Percentiles rank a stretch among this genome's conserved stretches.
These are phyloP conservation scores for Cardamine occulta DNA, from an alignment of 345 rosid genomes.

Conservation along the genomic window DNA sequence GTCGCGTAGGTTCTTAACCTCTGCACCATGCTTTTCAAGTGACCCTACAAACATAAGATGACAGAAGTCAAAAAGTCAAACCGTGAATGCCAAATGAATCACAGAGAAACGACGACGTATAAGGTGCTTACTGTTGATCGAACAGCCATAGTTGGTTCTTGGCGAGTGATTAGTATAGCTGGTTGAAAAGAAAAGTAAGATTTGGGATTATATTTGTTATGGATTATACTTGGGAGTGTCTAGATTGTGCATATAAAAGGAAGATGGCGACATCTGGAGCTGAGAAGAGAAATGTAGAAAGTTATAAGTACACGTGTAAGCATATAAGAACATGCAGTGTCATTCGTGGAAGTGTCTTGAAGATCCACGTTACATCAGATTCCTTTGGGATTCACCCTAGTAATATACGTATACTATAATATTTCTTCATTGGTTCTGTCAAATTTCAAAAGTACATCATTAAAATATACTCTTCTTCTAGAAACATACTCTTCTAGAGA, in stretches of 20 bases:
- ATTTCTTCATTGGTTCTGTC: background rate
- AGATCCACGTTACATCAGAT: conserved; percentile 47
- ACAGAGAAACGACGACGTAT: background rate
- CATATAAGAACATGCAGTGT: conserved; percentile 24
- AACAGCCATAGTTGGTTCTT: conserved; percentile 43
- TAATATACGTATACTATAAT: background rate
- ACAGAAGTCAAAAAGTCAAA: background rate
- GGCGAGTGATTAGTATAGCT: background rate
- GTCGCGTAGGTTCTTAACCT: conserved; percentile 47
- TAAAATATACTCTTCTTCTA: too few species aligned
- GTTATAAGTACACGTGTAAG: conserved; percentile 40
- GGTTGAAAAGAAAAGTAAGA: background rate
- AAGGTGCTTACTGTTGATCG: conserved; percentile 48
- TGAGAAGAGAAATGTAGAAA: conserved; percentile 34
- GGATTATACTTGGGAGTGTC: conserved; percentile 16
- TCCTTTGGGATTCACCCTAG: conserved; percentile 10
- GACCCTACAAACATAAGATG: conserved; percentile 42
- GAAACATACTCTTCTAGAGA: too few species aligned
- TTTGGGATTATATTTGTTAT: background rate
- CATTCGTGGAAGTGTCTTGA: conserved; percentile 51
- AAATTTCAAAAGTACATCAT: background rate
- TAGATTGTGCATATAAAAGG: conserved; percentile 21
- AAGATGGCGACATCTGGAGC: conserved; percentile 50
- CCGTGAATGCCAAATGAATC: background rate
- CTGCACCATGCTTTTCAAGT: conserved; percentile 46